Percentiles rank a stretch among this genome's conserved stretches.
phyloP scores from a whole-genome alignment of 257 asterid genomes.

The Nicotiana otophora region DNA sequence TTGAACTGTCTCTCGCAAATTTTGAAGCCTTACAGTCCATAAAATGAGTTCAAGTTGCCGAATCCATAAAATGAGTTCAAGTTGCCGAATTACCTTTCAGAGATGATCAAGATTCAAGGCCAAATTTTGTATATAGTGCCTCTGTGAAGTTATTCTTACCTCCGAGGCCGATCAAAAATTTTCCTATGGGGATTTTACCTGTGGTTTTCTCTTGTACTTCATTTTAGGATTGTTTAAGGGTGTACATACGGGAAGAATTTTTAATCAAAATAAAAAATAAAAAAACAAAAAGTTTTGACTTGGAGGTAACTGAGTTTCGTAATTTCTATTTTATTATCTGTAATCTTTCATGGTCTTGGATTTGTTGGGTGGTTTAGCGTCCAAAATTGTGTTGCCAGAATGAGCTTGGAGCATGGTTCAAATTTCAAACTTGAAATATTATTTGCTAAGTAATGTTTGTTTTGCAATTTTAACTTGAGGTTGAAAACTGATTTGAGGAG shows the following conservation, averaged over 20 bases:
- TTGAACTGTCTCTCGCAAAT: constrained; percentile 12
- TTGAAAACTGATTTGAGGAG: no score
- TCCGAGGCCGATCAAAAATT: constrained; percentile 8
- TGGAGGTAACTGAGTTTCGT: not conserved
- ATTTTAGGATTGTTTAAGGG: not conserved
- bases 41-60: no score
- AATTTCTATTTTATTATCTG: not conserved
- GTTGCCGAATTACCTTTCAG: not conserved
- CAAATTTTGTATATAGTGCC: constrained; percentile 8
- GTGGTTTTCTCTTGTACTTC: not conserved
- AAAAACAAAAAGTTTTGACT: not conserved
- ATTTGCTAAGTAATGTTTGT: no score
- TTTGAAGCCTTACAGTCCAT: constrained; percentile 12
- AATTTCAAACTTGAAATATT: no score
- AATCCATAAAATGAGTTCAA: constrained; percentile 7
- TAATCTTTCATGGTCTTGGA: not conserved
- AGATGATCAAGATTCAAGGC: constrained; percentile 10
- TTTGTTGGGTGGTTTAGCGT: not conserved
- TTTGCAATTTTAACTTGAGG: no score
- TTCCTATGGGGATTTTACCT: not conserved
- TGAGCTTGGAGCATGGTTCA: not conserved
- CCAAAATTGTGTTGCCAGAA: not conserved
- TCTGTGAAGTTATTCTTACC: constrained; percentile 10
- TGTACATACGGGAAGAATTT: not conserved
- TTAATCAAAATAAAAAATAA: not conserved